phyloP scores from a whole-genome alignment of 495 filamentous ascomycete species.

The Tuber aestivum region DNA sequence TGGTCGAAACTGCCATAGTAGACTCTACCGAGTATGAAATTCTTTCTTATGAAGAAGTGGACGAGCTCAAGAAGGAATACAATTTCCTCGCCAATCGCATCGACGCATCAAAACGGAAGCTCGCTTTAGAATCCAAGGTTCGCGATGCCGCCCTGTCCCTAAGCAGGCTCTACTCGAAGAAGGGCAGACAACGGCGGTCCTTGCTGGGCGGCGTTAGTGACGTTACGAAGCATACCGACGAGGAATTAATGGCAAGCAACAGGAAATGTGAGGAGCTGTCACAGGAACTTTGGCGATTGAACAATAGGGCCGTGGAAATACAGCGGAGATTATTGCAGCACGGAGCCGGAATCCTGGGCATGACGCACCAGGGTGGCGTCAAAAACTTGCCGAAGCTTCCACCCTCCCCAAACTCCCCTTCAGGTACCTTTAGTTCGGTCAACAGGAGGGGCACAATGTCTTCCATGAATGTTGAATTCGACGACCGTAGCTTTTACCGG shows the following conservation, averaged over 20 bases:
- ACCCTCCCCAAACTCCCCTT: conserved; percentile 27
- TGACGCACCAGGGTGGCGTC: conserved; percentile 56
- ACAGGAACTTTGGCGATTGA: conserved; percentile 67
- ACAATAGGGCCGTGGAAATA: conserved; percentile 64
- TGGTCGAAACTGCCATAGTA: conserved; percentile 85
- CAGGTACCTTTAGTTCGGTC: conserved; percentile 32
- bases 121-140: conserved; percentile 87
- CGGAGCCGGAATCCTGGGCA: conserved; percentile 81
- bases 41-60: conserved; percentile 82
- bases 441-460: conserved; percentile 30
- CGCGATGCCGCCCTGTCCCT: conserved; percentile 87
- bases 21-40: conserved; percentile 81
- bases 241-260: conserved; percentile 66
- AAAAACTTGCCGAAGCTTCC: conserved; percentile 19
- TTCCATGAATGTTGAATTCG: conserved; percentile 49
- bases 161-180: conserved; percentile 63
- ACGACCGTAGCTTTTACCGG: conserved; percentile 73
- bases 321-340: conserved; percentile 74
- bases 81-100: conserved; percentile 64
- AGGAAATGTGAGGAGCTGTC: conserved; percentile 81
- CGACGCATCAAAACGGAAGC: conserved; percentile 69
- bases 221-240: conserved; percentile 52
- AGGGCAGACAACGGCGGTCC: conserved; percentile 43
- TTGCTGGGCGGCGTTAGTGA: conserved; percentile 44
- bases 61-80: conserved; percentile 80